phyloP scores from a whole-genome alignment of 2,329 filamentous ascomycete species.

The Fusarium scirpi region DNA sequence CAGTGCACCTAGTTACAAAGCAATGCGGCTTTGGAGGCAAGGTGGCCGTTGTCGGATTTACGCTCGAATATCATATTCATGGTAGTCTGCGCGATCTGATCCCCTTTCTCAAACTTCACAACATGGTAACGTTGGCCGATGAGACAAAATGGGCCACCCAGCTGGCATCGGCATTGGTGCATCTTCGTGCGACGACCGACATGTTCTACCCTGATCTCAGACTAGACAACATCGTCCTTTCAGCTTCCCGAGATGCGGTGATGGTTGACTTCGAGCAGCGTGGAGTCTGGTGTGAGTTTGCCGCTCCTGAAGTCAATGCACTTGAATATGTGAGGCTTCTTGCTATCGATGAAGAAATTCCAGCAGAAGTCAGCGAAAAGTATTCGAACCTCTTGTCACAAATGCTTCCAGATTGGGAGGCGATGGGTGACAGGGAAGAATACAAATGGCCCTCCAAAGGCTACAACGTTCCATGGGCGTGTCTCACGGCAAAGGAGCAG shows the following conservation, averaged over 20 bases:
- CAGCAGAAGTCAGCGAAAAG: constrained; percentile 53
- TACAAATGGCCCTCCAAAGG: constrained; percentile 62
- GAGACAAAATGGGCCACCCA: constrained; percentile 67
- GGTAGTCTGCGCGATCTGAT: constrained; percentile 68
- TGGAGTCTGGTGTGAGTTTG: constrained; percentile 72
- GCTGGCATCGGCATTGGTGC: constrained; percentile 63
- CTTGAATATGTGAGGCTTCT: constrained; percentile 69
- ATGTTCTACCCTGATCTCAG: constrained; percentile 70
- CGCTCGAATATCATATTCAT: constrained; percentile 64
- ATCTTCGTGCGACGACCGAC: constrained; percentile 59
- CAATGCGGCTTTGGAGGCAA: constrained; percentile 67
- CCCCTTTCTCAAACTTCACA: constrained; percentile 62
- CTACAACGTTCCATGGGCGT: constrained; percentile 69
- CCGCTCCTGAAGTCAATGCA: constrained; percentile 69
- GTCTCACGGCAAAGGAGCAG: constrained; percentile 63
- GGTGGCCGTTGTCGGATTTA: constrained; percentile 67
- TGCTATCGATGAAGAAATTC: constrained; percentile 62
- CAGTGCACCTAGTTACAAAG: constrained; percentile 68
- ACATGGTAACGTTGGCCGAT: constrained; percentile 55
- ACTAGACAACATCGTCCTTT: constrained; percentile 69
- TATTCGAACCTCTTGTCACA: constrained; percentile 57
- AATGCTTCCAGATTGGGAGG: constrained; percentile 62
- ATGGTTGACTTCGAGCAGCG: constrained; percentile 74
- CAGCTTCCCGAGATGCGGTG: constrained; percentile 59
- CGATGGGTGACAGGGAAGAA: constrained; percentile 54